Evolutionary conservation across 345 rosid genomes (phyloP).

Genomic region (Eutrema heterophyllum): DNA sequence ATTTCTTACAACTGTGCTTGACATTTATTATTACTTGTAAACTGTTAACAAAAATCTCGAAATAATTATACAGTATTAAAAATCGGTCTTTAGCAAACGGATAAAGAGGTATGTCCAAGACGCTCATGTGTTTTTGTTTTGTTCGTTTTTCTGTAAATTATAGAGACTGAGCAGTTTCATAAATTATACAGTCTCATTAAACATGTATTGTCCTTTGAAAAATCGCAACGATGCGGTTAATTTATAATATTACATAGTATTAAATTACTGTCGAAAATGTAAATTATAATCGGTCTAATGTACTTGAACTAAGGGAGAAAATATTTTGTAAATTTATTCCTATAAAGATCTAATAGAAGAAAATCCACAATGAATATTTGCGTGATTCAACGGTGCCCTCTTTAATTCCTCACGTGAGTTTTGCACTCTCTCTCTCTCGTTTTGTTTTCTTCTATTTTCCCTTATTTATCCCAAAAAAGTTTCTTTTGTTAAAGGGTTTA

Average conservation of each 20-base stretch:
- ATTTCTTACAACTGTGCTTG: conserved; percentile 1
- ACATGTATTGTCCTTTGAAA: no score
- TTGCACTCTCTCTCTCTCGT: conserved; percentile 11
- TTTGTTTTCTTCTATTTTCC: not conserved
- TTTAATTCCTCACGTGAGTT: conserved; percentile 35
- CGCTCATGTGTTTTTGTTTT: not conserved
- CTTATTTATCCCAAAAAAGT: not conserved
- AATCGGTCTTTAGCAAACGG: conserved; percentile 12
- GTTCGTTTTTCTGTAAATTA: not conserved
- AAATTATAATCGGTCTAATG: no score
- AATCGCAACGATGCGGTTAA: no score
- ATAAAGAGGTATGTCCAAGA: not conserved
- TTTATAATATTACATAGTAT: no score
- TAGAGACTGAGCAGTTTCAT: not conserved
- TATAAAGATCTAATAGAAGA: not conserved
- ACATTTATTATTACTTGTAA: conserved; percentile 12
- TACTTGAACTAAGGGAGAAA: not conserved
- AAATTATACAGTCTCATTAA: not conserved
- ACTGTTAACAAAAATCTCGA: not conserved
- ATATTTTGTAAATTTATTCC: not conserved
- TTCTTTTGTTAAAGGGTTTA: no score
- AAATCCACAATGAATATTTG: conserved; percentile 18
- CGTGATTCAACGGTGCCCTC: conserved; percentile 32
- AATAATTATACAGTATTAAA: not conserved
- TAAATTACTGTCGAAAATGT: not conserved